Percentiles rank a stretch among this genome's conserved stretches.
These are phyloP conservation scores for Pichia thaimueangensis DNA, from an alignment of 805 yeast genomes.

Conservation along the genomic window DNA sequence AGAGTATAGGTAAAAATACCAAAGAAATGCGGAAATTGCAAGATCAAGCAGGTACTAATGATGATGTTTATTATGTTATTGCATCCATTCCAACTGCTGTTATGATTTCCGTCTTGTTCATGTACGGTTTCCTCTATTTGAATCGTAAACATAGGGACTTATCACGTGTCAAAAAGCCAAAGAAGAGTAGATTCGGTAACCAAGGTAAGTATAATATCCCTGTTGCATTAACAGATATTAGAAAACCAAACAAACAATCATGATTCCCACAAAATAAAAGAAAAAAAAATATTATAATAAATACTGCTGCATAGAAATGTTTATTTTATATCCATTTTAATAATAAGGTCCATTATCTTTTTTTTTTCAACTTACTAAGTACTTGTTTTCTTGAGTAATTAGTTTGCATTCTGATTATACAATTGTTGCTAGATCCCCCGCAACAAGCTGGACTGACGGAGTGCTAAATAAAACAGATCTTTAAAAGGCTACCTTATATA, in stretches of 20 bases:
- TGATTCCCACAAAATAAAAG: neutral
- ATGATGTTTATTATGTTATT: conserved; percentile 48
- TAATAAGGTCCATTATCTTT: too few relatives aligned
- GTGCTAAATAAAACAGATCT: conserved; percentile 8
- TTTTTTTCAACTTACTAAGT: too few relatives aligned
- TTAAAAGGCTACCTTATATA: conserved; percentile 2
- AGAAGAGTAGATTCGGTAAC: conserved; percentile 30
- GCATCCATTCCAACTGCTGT: conserved; percentile 66
- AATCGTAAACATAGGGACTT: conserved; percentile 54
- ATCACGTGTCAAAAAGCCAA: conserved; percentile 35
- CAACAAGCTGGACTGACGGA: conserved; percentile 6
- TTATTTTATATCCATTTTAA: too few relatives aligned
- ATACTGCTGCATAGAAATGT: too few relatives aligned
- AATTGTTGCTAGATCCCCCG: conserved; percentile 4
- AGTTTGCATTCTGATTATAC: conserved; percentile 1
- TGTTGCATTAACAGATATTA: conserved; percentile 24
- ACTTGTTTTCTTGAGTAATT: too few relatives aligned
- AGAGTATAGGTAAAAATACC: conserved; percentile 44
- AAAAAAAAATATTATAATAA: neutral
- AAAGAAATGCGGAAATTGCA: conserved; percentile 27
- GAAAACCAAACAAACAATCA: conserved; percentile 20
- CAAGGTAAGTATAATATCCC: conserved; percentile 25
- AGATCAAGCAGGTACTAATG: conserved; percentile 37
- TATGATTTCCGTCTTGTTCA: conserved; percentile 47
- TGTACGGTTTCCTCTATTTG: conserved; percentile 57